phyloP scores from a whole-genome alignment of 2,329 filamentous ascomycete species.

The Lasiodiplodia sp. region DNA sequence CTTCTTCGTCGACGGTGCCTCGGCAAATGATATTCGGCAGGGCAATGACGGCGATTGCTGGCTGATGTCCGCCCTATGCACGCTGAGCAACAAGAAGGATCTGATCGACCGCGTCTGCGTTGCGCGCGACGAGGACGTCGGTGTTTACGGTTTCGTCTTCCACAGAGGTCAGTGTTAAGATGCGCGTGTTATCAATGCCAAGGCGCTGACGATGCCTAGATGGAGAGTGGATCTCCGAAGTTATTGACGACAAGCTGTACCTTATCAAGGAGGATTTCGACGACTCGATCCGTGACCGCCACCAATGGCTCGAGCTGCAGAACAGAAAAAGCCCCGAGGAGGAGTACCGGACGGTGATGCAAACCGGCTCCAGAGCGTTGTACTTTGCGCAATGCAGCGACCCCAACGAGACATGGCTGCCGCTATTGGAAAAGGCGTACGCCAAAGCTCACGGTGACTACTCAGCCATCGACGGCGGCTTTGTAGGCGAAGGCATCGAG shows the following conservation, averaged over 20 bases:
- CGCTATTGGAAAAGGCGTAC: slow-evolving; percentile 81
- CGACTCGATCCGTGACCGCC: slow-evolving; percentile 73
- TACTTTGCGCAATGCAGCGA: slow-evolving; percentile 79
- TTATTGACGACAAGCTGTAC: slow-evolving; percentile 90
- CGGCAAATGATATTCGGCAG: slow-evolving; percentile 79
- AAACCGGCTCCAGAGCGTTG: slow-evolving; percentile 76
- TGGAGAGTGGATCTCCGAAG: slow-evolving; percentile 79
- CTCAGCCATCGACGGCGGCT: slow-evolving; percentile 74
- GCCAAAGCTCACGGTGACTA: slow-evolving; percentile 87
- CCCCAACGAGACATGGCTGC: slow-evolving; percentile 82
- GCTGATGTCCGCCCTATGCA: slow-evolving; percentile 81
- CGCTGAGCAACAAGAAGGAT: slow-evolving; percentile 73
- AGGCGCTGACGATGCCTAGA: slow-evolving; percentile 34
- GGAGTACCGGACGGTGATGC: slow-evolving; percentile 72
- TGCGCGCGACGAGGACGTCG: slow-evolving; percentile 72
- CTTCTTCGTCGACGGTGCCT: slow-evolving; percentile 79
- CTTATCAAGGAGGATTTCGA: slow-evolving; percentile 80
- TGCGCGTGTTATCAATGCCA: not conserved
- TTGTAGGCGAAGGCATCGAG: slow-evolving; percentile 65
- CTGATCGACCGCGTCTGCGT: slow-evolving; percentile 79
- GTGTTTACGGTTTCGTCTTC: slow-evolving; percentile 87
- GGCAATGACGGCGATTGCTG: slow-evolving; percentile 83
- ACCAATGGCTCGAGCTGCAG: slow-evolving; percentile 73
- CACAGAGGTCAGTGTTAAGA: slow-evolving; percentile 59
- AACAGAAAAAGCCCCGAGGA: slow-evolving; percentile 66